Evolutionary conservation across 169 alveolate species (phyloP).

Genomic region (Cryptosporidium muris): DNA sequence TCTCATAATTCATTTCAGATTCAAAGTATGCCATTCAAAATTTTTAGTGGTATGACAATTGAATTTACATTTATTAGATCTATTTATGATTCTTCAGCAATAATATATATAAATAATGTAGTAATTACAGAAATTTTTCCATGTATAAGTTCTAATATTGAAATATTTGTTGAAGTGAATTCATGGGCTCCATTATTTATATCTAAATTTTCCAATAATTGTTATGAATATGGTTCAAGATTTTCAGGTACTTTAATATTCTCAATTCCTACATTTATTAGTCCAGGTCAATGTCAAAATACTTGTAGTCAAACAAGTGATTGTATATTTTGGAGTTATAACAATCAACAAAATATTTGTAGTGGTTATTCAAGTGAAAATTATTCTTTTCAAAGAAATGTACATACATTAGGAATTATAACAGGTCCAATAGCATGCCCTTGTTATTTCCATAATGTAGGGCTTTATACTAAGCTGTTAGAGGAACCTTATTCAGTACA

Average conservation of each 20-base stretch:
- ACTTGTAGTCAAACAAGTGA: conserved; percentile 46
- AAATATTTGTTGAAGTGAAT: conserved; percentile 36
- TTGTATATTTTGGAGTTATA: conserved; percentile 64
- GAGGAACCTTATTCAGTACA: conserved; percentile 1
- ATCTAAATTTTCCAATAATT: conserved; percentile 44
- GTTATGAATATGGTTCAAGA: conserved; percentile 67
- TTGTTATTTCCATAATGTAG: conserved; percentile 58
- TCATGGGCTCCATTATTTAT: conserved; percentile 65
- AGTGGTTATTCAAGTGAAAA: conserved; percentile 64
- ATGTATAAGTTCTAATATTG: conserved; percentile 16
- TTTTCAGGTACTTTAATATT: conserved; percentile 36
- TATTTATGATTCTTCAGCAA: conserved; percentile 28
- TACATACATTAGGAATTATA: conserved; percentile 31
- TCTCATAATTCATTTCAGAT: neutral
- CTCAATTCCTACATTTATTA: conserved; percentile 65
- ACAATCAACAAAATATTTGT: conserved; percentile 40
- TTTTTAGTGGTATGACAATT: conserved; percentile 45
- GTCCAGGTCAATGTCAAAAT: conserved; percentile 67
- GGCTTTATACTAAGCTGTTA: conserved; percentile 31
- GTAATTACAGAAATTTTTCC: conserved; percentile 33
- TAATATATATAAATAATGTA: conserved; percentile 33
- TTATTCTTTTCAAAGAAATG: conserved; percentile 52
- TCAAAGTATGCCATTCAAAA: conserved; percentile 8
- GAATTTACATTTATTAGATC: conserved; percentile 58
- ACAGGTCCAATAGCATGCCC: conserved; percentile 69